Percentiles rank a stretch among this genome's conserved stretches.
Conservation (phyloP, 257 asterid genomes). For the Plantago ovata region DNA sequence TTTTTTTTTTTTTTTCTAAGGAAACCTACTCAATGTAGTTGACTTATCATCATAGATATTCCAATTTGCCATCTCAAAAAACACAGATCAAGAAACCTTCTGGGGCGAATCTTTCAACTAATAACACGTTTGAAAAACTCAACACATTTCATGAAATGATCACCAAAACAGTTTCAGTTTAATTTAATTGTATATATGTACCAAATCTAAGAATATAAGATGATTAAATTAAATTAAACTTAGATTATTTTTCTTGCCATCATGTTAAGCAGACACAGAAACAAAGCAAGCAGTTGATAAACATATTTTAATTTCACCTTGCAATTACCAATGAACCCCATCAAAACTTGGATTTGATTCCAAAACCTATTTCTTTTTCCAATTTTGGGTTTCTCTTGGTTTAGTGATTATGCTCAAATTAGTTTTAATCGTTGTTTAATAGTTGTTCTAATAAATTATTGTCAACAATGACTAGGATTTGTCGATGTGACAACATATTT, state of each 20-base stretch:
- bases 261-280: conserved; percentile 38
- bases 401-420: conserved; percentile 22
- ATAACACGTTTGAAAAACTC: neutral
- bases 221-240: conserved; percentile 6
- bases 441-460: conserved; percentile 5
- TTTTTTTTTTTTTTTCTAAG: no score
- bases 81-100: conserved; percentile 20
- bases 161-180: neutral
- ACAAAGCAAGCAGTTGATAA: conserved; percentile 28
- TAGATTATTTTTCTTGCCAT: conserved; percentile 15
- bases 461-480: conserved; percentile 27
- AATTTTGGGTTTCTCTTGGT: conserved; percentile 29
- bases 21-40: no score
- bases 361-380: conserved; percentile 13
- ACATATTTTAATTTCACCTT: conserved; percentile 14
- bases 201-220: conserved; percentile 32
- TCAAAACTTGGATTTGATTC: conserved; percentile 23
- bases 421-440: neutral
- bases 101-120: conserved; percentile 23
- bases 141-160: conserved; percentile 19
- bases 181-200: conserved; percentile 9
- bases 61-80: conserved; percentile 25
- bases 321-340: conserved; percentile 25
- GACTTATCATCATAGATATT: conserved; percentile 25
- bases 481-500: conserved; percentile 53